A percentile compares a stretch with the other conserved stretches of the same genome.
Conservation (phyloP, 768 basidiomycete genomes). For the Amanita exitialis region DNA sequence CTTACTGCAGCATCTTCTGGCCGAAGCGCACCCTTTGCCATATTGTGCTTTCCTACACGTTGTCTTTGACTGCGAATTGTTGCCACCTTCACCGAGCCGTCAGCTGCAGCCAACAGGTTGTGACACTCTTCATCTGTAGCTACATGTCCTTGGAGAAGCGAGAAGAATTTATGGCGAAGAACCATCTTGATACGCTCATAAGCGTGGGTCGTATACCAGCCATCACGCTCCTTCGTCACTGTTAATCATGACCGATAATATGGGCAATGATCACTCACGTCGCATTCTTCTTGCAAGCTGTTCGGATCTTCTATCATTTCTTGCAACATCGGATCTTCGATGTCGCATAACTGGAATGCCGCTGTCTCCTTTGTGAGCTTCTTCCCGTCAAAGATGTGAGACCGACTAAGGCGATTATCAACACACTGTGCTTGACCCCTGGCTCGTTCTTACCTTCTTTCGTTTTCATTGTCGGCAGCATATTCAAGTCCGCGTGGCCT, state of each 20-base stretch:
- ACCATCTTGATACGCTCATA: conserved; percentile 80
- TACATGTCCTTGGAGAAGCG: conserved; percentile 59
- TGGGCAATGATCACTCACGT: conserved; percentile 41
- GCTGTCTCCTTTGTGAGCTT: conserved; percentile 77
- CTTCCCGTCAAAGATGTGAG: conserved; percentile 86
- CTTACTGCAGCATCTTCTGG: conserved; percentile 78
- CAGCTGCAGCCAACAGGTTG: conserved; percentile 40
- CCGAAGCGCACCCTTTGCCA: conserved; percentile 78
- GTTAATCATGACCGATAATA: not conserved
- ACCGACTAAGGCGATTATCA: conserved; percentile 29
- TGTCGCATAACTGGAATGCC: conserved; percentile 91
- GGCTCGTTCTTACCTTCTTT: conserved; percentile 29
- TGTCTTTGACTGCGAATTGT: conserved; percentile 39
- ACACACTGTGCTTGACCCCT: conserved; percentile 1
- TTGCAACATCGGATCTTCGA: conserved; percentile 76
- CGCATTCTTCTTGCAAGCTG: conserved; percentile 59
- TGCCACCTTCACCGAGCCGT: conserved; percentile 29
- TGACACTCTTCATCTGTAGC: conserved; percentile 69
- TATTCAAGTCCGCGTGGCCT: conserved; percentile 30
- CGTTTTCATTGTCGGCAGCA: conserved; percentile 26
- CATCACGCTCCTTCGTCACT: conserved; percentile 58
- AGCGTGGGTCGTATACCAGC: conserved; percentile 76
- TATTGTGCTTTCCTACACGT: conserved; percentile 70
- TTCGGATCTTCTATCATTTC: conserved; percentile 70
- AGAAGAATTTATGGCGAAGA: conserved; percentile 79